Base-by-base conservation (phyloP, 148 eudicot genomes). In the Arbutus unedo region DNA sequence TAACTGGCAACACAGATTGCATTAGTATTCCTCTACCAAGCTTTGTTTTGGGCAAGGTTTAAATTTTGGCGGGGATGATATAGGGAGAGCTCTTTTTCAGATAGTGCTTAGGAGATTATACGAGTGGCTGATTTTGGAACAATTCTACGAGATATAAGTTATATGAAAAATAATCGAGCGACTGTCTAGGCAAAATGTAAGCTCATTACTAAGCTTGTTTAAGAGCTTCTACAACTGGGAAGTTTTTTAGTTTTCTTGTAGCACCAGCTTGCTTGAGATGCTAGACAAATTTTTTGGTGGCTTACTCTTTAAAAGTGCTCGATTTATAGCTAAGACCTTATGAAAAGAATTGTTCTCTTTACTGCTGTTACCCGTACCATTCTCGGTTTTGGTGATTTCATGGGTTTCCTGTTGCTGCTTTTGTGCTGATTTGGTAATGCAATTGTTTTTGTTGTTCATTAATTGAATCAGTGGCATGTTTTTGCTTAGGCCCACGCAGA, bases 401-500 rank as follows among this genome's bases (percentile, higher is more conserved):
- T 49, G 10, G 31, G 43, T 77, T 82, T 15, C 44, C 59, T 80
- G 4, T 47, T 53, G 77, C 55, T 74, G 6, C 25, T 74, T 47
- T 45, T 74, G 55, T 13, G 8, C 77, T 21, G 51, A 53, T 50
- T 43, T 38, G 55, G 14, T 62, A 50, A 50, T 10, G 11, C 62
- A 11, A 79, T 50, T 79, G 23, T 72, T 31, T 71, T 41, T 18
- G 7, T 10, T 2, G 6, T 75, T 64, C 31, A 15, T 53, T 55
- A 51, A 54, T 43, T 53, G 48, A 75, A 62, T 74, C 19, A 21
- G 41, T 47, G 64, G 41, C 2, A 43, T 79, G 16, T 80, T 87
- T 16, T 68, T 43, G 38, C 79, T 74, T 66, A 90, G 92, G 78
- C 31, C 90, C 8, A 89, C 91, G 62, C 99, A 93, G 78, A 94